phyloP scores from a whole-genome alignment of 2,329 filamentous ascomycete genomes.

The Colletotrichum filicis region DNA sequence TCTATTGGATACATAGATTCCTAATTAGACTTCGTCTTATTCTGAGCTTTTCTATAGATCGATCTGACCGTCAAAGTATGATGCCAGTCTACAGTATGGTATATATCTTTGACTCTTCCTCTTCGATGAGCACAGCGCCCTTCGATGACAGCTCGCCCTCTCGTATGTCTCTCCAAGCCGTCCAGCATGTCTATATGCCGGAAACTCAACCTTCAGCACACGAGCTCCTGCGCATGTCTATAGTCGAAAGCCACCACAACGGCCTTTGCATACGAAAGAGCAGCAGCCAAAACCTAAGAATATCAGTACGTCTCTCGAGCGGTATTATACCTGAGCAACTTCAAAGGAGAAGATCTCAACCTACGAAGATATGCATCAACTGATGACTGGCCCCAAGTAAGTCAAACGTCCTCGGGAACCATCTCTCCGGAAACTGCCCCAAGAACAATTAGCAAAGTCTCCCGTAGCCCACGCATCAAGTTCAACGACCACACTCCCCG shows the following conservation, averaged over 20 bases:
- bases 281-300: constrained; percentile 43
- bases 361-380: constrained; percentile 58
- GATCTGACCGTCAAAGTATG: neutral
- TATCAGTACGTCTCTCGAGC: neutral
- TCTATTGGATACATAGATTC: neutral
- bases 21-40: neutral
- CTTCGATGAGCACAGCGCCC: rapidly evolving
- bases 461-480: too few species aligned
- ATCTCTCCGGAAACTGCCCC: constrained; percentile 54
- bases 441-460: neutral
- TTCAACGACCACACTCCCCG: too few species aligned
- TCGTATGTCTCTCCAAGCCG: neutral
- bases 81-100: neutral
- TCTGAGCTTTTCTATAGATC: neutral
- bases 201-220: neutral
- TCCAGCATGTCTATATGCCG: neutral
- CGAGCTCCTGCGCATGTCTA: neutral
- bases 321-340: too few species aligned
- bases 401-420: constrained; percentile 55
- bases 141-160: neutral
- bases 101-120: neutral
- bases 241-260: constrained; percentile 20
- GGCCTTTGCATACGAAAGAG: constrained; percentile 19
- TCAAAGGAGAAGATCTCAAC: neutral
- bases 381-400: constrained; percentile 60